phyloP scores from a whole-genome alignment of 495 filamentous ascomycete species.

The Cercophora sp. region DNA sequence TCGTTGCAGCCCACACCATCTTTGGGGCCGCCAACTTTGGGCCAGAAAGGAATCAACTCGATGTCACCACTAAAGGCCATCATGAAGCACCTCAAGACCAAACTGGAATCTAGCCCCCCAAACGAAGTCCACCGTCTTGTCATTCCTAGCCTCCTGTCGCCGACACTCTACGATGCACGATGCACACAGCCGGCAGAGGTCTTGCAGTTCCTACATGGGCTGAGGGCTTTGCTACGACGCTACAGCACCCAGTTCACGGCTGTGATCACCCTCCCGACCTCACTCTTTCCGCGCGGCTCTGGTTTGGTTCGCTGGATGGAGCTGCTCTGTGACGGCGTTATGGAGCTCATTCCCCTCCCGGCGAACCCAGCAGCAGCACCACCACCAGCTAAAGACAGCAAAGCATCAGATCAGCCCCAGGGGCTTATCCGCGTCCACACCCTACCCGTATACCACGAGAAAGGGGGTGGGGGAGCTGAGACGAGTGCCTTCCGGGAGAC shows the following conservation, averaged over 20 bases:
- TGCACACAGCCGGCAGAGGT: slow-evolving; percentile 65
- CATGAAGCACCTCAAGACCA: slow-evolving; percentile 54
- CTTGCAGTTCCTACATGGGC: slow-evolving; percentile 76
- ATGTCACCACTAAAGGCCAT: slow-evolving; percentile 62
- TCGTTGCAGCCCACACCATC: slow-evolving; percentile 42
- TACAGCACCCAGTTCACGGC: slow-evolving; percentile 63
- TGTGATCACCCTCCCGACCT: slow-evolving; percentile 74
- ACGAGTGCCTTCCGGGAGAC: slow-evolving; percentile 69
- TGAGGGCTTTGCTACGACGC: slow-evolving; percentile 69
- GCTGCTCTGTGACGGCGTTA: slow-evolving; percentile 75
- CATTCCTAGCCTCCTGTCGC: slow-evolving; percentile 78
- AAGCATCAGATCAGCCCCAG: slow-evolving; percentile 70
- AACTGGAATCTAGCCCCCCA: slow-evolving; percentile 54
- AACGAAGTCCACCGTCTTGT: slow-evolving; percentile 74
- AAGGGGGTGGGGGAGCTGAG: slow-evolving; percentile 72
- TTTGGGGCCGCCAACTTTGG: slow-evolving; percentile 27
- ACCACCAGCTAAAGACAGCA: slow-evolving; percentile 35
- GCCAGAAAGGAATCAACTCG: slow-evolving; percentile 5
- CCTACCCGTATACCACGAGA: slow-evolving; percentile 81
- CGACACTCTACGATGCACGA: slow-evolving; percentile 69
- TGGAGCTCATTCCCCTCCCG: slow-evolving; percentile 85
- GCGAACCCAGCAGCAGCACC: slow-evolving; percentile 55
- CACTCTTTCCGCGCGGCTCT: slow-evolving; percentile 72
- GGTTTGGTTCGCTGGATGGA: slow-evolving; percentile 88
- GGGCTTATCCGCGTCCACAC: slow-evolving; percentile 79